Base-by-base conservation (phyloP, 139 green algal genomes). In the Chlorella sp. region DNA sequence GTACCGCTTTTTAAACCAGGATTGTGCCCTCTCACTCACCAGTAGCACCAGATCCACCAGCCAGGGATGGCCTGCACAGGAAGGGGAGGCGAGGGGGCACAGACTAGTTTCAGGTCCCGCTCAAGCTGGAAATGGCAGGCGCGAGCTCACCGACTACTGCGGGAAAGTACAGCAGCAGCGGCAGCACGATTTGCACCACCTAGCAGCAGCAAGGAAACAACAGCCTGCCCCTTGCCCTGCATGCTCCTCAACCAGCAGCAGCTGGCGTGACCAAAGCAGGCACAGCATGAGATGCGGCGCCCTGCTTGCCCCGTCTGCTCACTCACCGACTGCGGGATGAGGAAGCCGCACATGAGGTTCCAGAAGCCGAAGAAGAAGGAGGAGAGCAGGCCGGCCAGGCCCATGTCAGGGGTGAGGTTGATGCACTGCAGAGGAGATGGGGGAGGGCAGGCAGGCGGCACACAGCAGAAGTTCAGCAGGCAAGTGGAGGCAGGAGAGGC, bases 341-440 rank as follows among this genome's bases (percentile, higher is more conserved):
- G 82, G 89, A 95, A 93, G 53, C 89, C 92, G 48, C 86, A 92
- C 37, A 95, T 83, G n/a, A 95, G 86, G 64, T 94, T 95, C 92
- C 90, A 95, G 57, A 95, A 81, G 34, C 79, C 91, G 64, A 94
- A 95, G 86, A 95, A 93, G 86, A 92, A 92, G 73, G 85, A 88
- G 57, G 37, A 53, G 73, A 90, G 48, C 14, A 92, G 80, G 9
- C 34, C 73, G 14, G 89, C 85, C 75, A 92, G 82, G 40, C 36
- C 75, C 53, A 83, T 68, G 53, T 85, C 77, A 19, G 89, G 89
- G 3, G 85, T 92, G 19, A 88, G 40, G 81, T 87, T 60, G 81
- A 93, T 57, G 87, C 82, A 71, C 68, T 80, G 40, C 64, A 82
- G 5, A 21, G 57, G 89, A 40, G n/a, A 57, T n/a, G 16, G 40